Conservation (phyloP, 1,284 basidiomycete species). For the Pseudozyma thailandica region DNA sequence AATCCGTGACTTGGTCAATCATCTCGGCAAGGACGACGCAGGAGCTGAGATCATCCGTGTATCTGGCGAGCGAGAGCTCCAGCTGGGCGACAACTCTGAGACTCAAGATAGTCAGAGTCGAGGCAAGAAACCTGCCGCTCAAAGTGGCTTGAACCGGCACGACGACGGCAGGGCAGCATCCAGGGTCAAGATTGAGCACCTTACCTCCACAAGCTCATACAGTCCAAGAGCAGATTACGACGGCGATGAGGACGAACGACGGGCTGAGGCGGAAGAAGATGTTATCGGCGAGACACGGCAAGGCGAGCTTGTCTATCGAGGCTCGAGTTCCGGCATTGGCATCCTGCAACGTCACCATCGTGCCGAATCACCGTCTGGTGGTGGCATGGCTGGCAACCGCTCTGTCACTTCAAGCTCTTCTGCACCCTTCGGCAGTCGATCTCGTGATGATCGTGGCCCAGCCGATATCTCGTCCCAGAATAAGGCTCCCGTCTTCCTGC, state of each 20-base stretch:
- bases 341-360: constrained; percentile 53
- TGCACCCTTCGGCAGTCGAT: constrained; percentile 21
- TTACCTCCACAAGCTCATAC: constrained; percentile 7
- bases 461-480: constrained; percentile 5
- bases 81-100: too few relatives aligned
- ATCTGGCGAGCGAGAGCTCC: constrained; percentile 43
- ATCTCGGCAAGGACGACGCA: constrained; percentile 52
- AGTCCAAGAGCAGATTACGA: constrained; percentile 7
- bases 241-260: constrained; percentile 22
- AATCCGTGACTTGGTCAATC: constrained; percentile 54
- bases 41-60: constrained; percentile 52
- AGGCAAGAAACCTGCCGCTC: not conserved
- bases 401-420: constrained; percentile 30
- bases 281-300: constrained; percentile 47
- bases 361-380: constrained; percentile 30
- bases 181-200: constrained; percentile 37
- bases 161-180: not conserved
- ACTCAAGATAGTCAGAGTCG: too few relatives aligned
- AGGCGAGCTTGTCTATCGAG: constrained; percentile 59
- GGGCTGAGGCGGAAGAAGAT: constrained; percentile 39
- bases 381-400: constrained; percentile 5
- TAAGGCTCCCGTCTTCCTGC: constrained; percentile 34
- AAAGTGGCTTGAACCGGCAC: not conserved
- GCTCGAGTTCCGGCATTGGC: constrained; percentile 58
- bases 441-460: constrained; percentile 18